Conservation (phyloP, 2,329 filamentous ascomycete genomes). For the Cadophora gregata region DNA sequence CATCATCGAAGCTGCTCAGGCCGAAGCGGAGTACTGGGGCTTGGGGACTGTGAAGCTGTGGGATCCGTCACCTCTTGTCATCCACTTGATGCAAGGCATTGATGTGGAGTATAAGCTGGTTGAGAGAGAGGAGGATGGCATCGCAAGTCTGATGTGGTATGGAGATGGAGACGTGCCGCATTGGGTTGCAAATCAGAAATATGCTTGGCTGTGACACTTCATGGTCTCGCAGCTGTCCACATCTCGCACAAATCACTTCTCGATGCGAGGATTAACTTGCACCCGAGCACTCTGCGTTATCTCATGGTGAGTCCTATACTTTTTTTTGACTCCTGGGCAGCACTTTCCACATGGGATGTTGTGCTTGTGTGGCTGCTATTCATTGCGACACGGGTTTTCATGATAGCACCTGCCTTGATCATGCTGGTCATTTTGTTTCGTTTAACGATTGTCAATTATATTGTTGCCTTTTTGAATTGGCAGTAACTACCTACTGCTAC, state of each 20-base stretch:
- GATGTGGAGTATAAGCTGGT: slow-evolving; percentile 56
- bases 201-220: slow-evolving; percentile 59
- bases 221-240: slow-evolving; percentile 2
- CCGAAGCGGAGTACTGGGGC: slow-evolving; percentile 72
- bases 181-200: slow-evolving; percentile 78
- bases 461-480: too few relatives aligned
- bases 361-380: too few relatives aligned
- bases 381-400: too few relatives aligned
- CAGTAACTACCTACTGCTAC: too few relatives aligned
- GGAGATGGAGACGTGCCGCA: slow-evolving; percentile 60
- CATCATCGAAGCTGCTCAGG: slow-evolving; percentile 69
- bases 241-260: neutral
- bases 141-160: slow-evolving; percentile 74
- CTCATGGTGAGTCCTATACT: too few relatives aligned
- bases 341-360: too few relatives aligned
- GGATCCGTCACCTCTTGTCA: slow-evolving; percentile 70
- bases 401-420: too few relatives aligned
- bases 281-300: too few relatives aligned
- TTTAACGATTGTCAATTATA: too few relatives aligned
- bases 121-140: slow-evolving; percentile 65
- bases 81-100: slow-evolving; percentile 51
- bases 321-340: too few relatives aligned
- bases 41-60: slow-evolving; percentile 77
- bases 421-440: too few relatives aligned
- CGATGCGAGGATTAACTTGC: too few relatives aligned